A percentile compares a stretch with the other conserved stretches of the same genome.
Evolutionary conservation across 768 basidiomycete genomes (phyloP).

Genomic region (Imleria badia): DNA sequence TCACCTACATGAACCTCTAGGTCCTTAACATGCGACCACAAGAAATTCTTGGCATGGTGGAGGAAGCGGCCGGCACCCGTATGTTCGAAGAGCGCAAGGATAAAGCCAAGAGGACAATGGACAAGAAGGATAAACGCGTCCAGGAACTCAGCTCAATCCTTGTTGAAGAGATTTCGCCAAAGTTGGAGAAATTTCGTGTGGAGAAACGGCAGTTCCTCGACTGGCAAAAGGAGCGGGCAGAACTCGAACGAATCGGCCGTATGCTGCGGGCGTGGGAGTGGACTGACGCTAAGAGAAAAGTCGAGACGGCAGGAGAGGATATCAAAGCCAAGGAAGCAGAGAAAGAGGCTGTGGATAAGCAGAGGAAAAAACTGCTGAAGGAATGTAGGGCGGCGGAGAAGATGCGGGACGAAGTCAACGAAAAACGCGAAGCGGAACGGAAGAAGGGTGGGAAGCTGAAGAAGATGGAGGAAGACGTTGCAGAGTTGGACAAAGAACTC

Average conservation of each 20-base stretch:
- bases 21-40: conserved; percentile 97
- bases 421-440: conserved; percentile 82
- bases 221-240: conserved; percentile 85
- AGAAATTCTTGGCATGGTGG: conserved; percentile 97
- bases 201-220: conserved; percentile 89
- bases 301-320: conserved; percentile 54
- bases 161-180: conserved; percentile 89
- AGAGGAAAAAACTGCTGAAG: conserved; percentile 47
- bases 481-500: conserved; percentile 73
- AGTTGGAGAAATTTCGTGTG: conserved; percentile 82
- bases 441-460: conserved; percentile 92
- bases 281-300: conserved; percentile 57
- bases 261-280: conserved; percentile 89
- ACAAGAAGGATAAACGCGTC: conserved; percentile 95
- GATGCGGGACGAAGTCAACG: conserved; percentile 62
- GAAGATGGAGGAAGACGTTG: conserved; percentile 78
- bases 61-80: conserved; percentile 96
- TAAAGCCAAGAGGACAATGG: conserved; percentile 94
- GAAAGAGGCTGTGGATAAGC: conserved; percentile 44
- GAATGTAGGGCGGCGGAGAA: conserved; percentile 68
- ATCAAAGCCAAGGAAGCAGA: conserved; percentile 51
- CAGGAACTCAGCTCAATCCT: conserved; percentile 82
- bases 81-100: conserved; percentile 99
- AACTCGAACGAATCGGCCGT: conserved; percentile 83
- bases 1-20: conserved; percentile 22